Conservation (phyloP, 2,329 filamentous ascomycete species). For the Fusarium heterosporum region DNA sequence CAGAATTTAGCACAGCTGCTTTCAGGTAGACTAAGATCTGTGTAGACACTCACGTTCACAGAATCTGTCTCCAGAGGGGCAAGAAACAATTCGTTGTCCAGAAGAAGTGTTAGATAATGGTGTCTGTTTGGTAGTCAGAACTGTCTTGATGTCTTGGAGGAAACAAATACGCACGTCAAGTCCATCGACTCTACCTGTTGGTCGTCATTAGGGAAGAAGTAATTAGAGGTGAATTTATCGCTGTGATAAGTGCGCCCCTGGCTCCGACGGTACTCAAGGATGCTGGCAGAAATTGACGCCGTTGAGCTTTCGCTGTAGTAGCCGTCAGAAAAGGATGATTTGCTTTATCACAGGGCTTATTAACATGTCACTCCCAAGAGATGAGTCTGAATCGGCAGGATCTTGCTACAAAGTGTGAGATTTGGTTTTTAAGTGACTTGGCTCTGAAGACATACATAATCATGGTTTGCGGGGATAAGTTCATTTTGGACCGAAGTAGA, state of each 20-base stretch:
- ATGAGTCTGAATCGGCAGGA: not conserved
- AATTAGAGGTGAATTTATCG: constrained; percentile 4
- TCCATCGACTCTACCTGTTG: constrained; percentile 9
- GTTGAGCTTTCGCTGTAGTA: not conserved
- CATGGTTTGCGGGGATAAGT: not conserved
- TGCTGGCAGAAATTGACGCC: constrained; percentile 1
- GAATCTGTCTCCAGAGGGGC: not conserved
- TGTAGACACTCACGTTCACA: not conserved
- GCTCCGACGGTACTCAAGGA: constrained; percentile 4
- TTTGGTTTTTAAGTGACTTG: accelerated
- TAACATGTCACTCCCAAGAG: not conserved
- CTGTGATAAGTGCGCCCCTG: constrained; percentile 4
- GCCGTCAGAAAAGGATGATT: accelerated
- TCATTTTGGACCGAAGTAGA: not conserved
- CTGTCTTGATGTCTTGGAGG: accelerated
- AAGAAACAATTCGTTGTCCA: constrained; percentile 4
- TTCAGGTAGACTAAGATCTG: accelerated
- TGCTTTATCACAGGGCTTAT: accelerated
- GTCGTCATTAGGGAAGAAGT: constrained; percentile 4
- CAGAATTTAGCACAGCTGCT: accelerated
- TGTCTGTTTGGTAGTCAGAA: not conserved
- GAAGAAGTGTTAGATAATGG: constrained; percentile 4
- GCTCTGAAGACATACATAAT: accelerated
- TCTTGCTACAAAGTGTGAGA: not conserved
- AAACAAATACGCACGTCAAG: not conserved